Base-by-base conservation (phyloP, 192 early-diverging fungal genomes). In the Pilaira anomala region DNA sequence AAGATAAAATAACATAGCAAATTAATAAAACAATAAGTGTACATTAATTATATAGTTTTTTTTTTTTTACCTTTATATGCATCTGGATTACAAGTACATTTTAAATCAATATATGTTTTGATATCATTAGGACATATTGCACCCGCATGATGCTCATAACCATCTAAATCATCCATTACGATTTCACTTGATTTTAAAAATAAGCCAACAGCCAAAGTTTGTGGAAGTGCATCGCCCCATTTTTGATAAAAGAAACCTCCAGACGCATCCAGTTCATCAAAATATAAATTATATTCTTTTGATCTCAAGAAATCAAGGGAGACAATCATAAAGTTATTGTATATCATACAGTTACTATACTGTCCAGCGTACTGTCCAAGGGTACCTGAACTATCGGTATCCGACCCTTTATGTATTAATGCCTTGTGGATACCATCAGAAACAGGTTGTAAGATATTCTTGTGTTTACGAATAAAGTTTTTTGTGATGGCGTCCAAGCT, bases 241-340 rank as follows among this genome's bases (percentile, higher is more conserved):
- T 84, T 67, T 67, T 91, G 91, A 67, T 95, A 94, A 65, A 90
- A 94, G 78, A 93, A 94, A 6, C 93, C 93, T 21, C 93, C 92
- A 4, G 73, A 59, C 42, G 80, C 66, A 61, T 95, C 93, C 25
- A 95, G 68, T 46, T 80, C 76, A n/a, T 88, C 75, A 69, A 90
- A 90, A 44, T 81, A 89, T 22, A 76, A 66, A 28, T 73, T 72
- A 70, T 94, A 93, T 0, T 73, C 74, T 16, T 80, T 60, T 62
- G 82, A 87, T 42, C 87, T 74, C 63, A 86, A 84, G 57, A 93
- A 84, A n/a, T 84, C 72, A 62, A 91, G 64, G 39, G 84, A 74
- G 22, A 78, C 86, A 45, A 95, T 92, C 71, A 93, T 91, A 80
- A 94, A 95, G 57, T 94, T 93, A 48, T 83, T 85, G 84, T 85